Evolutionary conservation across 2,329 filamentous ascomycete genomes (phyloP).

Genomic region (Talaromyces sp.): DNA sequence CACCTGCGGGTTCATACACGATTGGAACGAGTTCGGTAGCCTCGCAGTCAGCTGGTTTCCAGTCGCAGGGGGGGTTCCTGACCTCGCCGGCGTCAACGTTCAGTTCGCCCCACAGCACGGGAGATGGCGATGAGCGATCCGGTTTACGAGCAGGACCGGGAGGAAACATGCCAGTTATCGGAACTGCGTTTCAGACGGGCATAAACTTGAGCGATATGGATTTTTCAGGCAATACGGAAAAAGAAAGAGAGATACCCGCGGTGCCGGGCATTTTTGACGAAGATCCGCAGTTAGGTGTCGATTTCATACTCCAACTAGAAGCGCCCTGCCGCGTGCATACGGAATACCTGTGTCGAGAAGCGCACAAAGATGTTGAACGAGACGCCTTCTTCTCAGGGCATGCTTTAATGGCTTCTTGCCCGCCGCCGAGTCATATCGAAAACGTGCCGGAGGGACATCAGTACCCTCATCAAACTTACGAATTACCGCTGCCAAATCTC

Average conservation of each 20-base stretch:
- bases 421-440: constrained; percentile 63
- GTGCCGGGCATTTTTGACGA: constrained; percentile 42
- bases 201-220: constrained; percentile 15
- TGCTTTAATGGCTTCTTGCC: constrained; percentile 88
- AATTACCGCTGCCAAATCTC: constrained; percentile 72
- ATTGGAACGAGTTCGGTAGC: constrained; percentile 34
- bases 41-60: constrained; percentile 29
- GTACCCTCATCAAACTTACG: constrained; percentile 71
- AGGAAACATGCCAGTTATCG: constrained; percentile 12
- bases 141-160: constrained; percentile 24
- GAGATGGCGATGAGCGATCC: constrained; percentile 25
- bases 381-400: constrained; percentile 73
- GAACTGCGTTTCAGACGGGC: constrained; percentile 6
- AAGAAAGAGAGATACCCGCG: not conserved
- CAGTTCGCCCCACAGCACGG: constrained; percentile 28
- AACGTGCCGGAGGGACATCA: constrained; percentile 51
- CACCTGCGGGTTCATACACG: not conserved
- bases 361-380: constrained; percentile 54
- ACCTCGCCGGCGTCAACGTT: constrained; percentile 35
- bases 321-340: constrained; percentile 47
- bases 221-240: constrained; percentile 6
- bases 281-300: constrained; percentile 46
- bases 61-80: constrained; percentile 22
- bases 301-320: constrained; percentile 57
- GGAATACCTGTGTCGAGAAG: constrained; percentile 87